These are phyloP conservation scores for Podila clonocystis DNA, from an alignment of 192 early-diverging fungal species.

Conservation along the genomic window DNA sequence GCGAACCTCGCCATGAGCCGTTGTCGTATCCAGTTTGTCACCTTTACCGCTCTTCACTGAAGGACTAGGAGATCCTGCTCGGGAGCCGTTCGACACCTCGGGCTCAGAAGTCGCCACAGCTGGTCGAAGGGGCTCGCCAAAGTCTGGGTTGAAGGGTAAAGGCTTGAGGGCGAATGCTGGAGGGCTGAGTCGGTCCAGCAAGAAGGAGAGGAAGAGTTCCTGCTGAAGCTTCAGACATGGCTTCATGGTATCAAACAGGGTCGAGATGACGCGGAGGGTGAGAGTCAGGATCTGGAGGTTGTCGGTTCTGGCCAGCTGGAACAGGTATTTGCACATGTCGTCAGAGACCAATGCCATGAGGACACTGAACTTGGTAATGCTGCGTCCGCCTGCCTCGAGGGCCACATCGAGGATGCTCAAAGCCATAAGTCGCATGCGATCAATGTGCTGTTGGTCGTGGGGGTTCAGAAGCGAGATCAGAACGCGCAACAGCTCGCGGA, in stretches of 20 bases:
- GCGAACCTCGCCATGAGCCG: slow-evolving; percentile 80
- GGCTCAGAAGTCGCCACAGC: slow-evolving; percentile 23
- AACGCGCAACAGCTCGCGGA: slow-evolving; percentile 90
- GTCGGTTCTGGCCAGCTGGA: slow-evolving; percentile 72
- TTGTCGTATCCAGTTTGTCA: slow-evolving; percentile 29
- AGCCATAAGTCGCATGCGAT: slow-evolving; percentile 91
- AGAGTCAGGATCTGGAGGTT: slow-evolving; percentile 68
- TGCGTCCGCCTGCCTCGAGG: slow-evolving; percentile 85
- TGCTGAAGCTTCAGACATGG: slow-evolving; percentile 79
- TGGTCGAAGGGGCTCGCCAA: slow-evolving; percentile 31
- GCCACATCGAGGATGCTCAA: slow-evolving; percentile 88
- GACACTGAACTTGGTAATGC: slow-evolving; percentile 70
- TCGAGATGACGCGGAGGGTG: slow-evolving; percentile 70
- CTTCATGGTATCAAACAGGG: slow-evolving; percentile 76
- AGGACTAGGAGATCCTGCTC: slow-evolving; percentile 42
- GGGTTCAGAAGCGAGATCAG: slow-evolving; percentile 92
- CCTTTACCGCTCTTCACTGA: slow-evolving; percentile 36
- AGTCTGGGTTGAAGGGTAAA: slow-evolving; percentile 44
- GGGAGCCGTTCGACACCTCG: slow-evolving; percentile 19
- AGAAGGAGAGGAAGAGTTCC: slow-evolving; percentile 77
- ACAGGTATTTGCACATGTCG: slow-evolving; percentile 86
- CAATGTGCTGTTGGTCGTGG: slow-evolving; percentile 90
- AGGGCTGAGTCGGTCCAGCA: slow-evolving; percentile 63
- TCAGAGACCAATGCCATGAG: slow-evolving; percentile 80
- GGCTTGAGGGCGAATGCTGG: slow-evolving; percentile 44